These are phyloP conservation scores for Hypoxylon sp. DNA, from an alignment of 2,329 filamentous ascomycete species.

Conservation along the genomic window DNA sequence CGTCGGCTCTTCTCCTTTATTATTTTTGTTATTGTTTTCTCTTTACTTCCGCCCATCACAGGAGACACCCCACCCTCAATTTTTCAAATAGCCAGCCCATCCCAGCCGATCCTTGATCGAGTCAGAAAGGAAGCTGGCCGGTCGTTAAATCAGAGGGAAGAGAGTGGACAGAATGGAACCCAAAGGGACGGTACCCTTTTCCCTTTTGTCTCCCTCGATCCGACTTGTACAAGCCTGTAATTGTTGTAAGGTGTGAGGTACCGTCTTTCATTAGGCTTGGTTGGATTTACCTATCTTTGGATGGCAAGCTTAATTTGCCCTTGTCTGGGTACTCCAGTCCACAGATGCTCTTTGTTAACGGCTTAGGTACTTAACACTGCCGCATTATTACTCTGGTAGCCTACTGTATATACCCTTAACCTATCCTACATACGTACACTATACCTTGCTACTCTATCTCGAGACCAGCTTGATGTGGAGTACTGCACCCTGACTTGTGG, in stretches of 20 bases:
- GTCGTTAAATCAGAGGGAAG: slow-evolving; percentile 36
- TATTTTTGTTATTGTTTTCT: slow-evolving; percentile 28
- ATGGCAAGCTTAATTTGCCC: slow-evolving; percentile 42
- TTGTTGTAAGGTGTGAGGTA: slow-evolving; percentile 3
- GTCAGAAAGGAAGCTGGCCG: slow-evolving; percentile 53
- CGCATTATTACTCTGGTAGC: slow-evolving; percentile 24
- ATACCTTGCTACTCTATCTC: slow-evolving; percentile 20
- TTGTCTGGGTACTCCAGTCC: slow-evolving; percentile 25
- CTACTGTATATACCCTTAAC: slow-evolving; percentile 1
- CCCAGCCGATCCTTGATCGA: slow-evolving; percentile 51
- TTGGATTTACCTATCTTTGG: slow-evolving; percentile 30
- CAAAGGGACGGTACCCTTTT: slow-evolving; percentile 37
- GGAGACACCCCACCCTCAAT: slow-evolving; percentile 40
- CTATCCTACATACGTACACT: too few relatives aligned
- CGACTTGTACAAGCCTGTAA: slow-evolving; percentile 31
- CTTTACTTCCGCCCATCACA: slow-evolving; percentile 36
- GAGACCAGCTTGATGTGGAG: slow-evolving; percentile 21
- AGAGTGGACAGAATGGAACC: slow-evolving; percentile 32
- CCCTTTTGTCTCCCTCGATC: slow-evolving; percentile 46
- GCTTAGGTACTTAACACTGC: slow-evolving; percentile 25
- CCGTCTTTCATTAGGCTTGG: slow-evolving; percentile 33
- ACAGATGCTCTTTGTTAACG: slow-evolving; percentile 32
- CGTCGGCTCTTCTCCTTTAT: slow-evolving; percentile 38
- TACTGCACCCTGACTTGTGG: slow-evolving; percentile 38
- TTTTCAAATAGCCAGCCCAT: slow-evolving; percentile 40